Evolutionary conservation across 2,329 filamentous ascomycete species (phyloP).

Genomic region (Emmonsiellopsis sp.): DNA sequence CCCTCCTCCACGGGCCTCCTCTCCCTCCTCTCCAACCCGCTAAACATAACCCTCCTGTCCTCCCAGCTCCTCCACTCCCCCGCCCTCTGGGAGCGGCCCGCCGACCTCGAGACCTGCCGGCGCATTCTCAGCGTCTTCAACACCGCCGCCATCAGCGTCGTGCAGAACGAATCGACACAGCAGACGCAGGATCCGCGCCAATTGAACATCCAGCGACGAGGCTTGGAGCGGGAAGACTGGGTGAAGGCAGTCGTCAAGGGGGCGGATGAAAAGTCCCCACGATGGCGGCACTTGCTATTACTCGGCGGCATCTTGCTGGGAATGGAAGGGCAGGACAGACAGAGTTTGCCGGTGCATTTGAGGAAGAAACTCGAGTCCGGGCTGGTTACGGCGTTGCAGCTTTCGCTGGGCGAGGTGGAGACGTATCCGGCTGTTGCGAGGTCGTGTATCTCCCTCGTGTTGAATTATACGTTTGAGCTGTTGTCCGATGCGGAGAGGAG

Average conservation of each 20-base stretch:
- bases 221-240: constrained; percentile 48
- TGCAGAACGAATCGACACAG: constrained; percentile 39
- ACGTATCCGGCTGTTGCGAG: constrained; percentile 42
- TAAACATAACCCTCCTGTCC: constrained; percentile 53
- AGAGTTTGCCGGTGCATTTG: constrained; percentile 55
- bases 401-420: constrained; percentile 57
- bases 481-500: constrained; percentile 53
- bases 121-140: constrained; percentile 55
- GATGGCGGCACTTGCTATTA: constrained; percentile 79
- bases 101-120: constrained; percentile 47
- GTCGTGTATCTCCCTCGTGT: constrained; percentile 54
- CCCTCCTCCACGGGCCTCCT: constrained; percentile 41
- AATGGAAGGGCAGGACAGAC: constrained; percentile 56
- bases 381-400: constrained; percentile 64
- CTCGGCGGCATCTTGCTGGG: constrained; percentile 71
- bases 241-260: constrained; percentile 49
- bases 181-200: constrained; percentile 20
- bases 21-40: constrained; percentile 47
- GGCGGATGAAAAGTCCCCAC: constrained; percentile 52
- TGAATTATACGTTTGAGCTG: constrained; percentile 69
- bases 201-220: constrained; percentile 37
- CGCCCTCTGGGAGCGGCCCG: constrained; percentile 48
- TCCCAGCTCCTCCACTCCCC: constrained; percentile 51
- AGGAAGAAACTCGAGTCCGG: constrained; percentile 62
- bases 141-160: constrained; percentile 46